These are phyloP conservation scores for Mollisia scopiformis DNA, from an alignment of 2,329 filamentous ascomycete species.

Conservation along the genomic window DNA sequence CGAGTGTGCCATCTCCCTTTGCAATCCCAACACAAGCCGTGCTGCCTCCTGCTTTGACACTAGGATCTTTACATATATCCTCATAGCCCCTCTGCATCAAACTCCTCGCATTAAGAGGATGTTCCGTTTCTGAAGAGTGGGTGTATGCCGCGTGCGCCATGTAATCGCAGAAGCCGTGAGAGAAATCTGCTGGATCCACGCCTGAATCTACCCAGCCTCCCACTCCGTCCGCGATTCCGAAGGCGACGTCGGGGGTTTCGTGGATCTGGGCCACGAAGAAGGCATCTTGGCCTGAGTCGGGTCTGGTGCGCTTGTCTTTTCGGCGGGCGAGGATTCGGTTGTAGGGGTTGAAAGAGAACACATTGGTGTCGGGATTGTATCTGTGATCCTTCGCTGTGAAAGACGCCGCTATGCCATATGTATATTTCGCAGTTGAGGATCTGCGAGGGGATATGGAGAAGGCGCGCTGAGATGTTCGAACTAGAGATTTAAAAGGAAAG, in stretches of 20 bases:
- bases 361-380: constrained; percentile 69
- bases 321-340: constrained; percentile 58
- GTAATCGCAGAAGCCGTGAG: constrained; percentile 88
- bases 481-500: background rate
- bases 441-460: constrained; percentile 27
- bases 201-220: constrained; percentile 94
- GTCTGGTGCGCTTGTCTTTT: constrained; percentile 62
- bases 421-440: constrained; percentile 43
- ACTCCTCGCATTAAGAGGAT: constrained; percentile 60
- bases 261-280: constrained; percentile 91
- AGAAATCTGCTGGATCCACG: constrained; percentile 93
- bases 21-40: constrained; percentile 89
- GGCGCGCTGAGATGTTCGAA: constrained; percentile 8
- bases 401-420: constrained; percentile 73
- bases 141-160: constrained; percentile 75
- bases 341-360: constrained; percentile 72
- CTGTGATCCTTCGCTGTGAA: constrained; percentile 73
- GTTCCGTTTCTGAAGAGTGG: constrained; percentile 21
- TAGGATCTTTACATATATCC: constrained; percentile 72
- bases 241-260: constrained; percentile 70
- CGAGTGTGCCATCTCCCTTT: constrained; percentile 71
- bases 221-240: constrained; percentile 92
- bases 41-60: constrained; percentile 81
- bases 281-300: constrained; percentile 88
- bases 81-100: constrained; percentile 87